Percentiles rank a stretch among this genome's conserved stretches.
These are phyloP conservation scores for Peribolospora baueri DNA, from an alignment of 768 basidiomycete genomes.

Conservation along the genomic window DNA sequence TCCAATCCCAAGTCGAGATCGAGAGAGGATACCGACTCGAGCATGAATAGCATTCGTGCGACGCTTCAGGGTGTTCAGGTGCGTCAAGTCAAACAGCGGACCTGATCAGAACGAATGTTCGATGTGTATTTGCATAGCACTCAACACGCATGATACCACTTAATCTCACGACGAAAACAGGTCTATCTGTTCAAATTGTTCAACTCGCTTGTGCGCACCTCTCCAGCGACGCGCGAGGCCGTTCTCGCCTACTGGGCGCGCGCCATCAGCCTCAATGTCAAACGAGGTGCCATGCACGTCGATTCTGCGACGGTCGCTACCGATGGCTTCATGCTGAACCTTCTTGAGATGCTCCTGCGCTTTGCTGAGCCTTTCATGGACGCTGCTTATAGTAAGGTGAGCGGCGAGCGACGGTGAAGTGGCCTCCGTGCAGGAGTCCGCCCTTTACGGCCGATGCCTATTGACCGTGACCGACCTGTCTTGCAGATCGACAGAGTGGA, in stretches of 20 bases:
- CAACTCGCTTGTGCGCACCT: slow-evolving; percentile 50
- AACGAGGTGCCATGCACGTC: slow-evolving; percentile 81
- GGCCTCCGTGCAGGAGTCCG: background rate
- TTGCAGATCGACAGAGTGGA: slow-evolving; percentile 79
- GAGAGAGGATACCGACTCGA: slow-evolving; percentile 50
- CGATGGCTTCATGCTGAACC: slow-evolving; percentile 79
- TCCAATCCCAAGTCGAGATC: slow-evolving; percentile 56
- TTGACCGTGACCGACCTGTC: background rate
- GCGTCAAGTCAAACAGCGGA: slow-evolving; percentile 2
- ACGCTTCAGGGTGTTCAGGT: slow-evolving; percentile 70
- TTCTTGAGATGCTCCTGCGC: slow-evolving; percentile 54
- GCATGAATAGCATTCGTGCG: slow-evolving; percentile 60
- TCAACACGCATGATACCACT: slow-evolving; percentile 8
- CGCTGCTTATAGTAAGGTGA: slow-evolving; percentile 60
- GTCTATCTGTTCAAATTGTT: slow-evolving; percentile 61
- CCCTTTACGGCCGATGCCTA: background rate
- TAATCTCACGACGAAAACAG: slow-evolving; percentile 13
- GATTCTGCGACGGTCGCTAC: slow-evolving; percentile 63
- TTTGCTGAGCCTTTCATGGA: slow-evolving; percentile 94
- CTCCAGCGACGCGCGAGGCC: slow-evolving; percentile 45
- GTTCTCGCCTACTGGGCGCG: slow-evolving; percentile 60
- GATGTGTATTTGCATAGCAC: background rate
- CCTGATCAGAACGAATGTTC: too few species aligned
- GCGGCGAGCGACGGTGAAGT: background rate
- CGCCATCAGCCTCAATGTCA: slow-evolving; percentile 48